Percentiles rank a stretch among this genome's conserved stretches.
Conservation (phyloP, 2,329 filamentous ascomycete species). For the Fusarium torulosum region DNA sequence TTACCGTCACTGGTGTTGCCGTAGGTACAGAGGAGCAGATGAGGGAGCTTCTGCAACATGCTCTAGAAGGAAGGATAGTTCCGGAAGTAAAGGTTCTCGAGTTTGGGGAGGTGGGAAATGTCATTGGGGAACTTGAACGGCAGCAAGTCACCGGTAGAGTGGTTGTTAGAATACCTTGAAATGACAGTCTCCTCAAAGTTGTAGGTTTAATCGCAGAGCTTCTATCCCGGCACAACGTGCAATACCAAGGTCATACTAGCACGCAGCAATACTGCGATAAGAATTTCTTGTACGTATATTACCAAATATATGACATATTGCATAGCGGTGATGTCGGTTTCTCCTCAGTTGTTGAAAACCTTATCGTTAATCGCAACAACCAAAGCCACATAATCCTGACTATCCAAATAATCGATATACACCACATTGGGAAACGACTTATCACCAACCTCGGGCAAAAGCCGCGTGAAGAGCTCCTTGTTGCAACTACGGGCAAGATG, state of each 20-base stretch:
- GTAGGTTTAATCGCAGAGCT: too few species aligned
- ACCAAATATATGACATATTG: too few species aligned
- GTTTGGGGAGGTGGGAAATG: conserved; percentile 10
- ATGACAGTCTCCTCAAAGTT: too few species aligned
- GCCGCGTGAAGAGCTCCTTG: conserved; percentile 9
- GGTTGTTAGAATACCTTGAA: conserved; percentile 32
- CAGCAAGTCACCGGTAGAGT: conserved; percentile 34
- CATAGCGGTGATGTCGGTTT: rapidly evolving
- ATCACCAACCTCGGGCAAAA: conserved; percentile 8
- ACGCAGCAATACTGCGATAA: too few species aligned
- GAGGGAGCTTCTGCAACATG: conserved; percentile 25
- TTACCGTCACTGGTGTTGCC: conserved; percentile 36
- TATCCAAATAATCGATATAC: conserved; percentile 23
- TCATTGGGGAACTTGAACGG: conserved; percentile 19
- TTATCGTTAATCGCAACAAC: conserved; percentile 21
- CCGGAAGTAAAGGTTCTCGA: conserved; percentile 21
- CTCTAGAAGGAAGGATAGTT: neutral
- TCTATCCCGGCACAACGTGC: too few species aligned
- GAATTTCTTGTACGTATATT: too few species aligned
- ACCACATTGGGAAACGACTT: conserved; percentile 21
- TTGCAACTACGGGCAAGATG: conserved; percentile 5
- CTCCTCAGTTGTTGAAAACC: conserved; percentile 16
- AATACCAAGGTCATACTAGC: too few species aligned
- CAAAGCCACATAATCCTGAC: conserved; percentile 13
- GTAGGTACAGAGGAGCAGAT: conserved; percentile 42